These are phyloP conservation scores for Pythium biforme DNA, from an alignment of 352 stramenopile species.

Conservation along the genomic window DNA sequence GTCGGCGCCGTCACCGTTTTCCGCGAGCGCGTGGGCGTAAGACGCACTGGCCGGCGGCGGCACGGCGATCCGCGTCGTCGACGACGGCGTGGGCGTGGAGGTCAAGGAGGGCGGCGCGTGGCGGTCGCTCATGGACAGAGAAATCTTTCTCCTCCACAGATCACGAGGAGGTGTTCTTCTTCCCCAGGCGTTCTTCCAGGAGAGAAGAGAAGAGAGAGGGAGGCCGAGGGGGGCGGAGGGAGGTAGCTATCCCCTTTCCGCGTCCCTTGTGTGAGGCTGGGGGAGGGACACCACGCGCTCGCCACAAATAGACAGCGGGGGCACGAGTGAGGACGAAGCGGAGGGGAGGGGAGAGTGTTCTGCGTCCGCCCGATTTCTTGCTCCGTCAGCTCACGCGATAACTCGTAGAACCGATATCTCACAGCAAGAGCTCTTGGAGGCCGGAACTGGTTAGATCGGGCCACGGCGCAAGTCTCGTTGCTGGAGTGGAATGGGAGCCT, in stretches of 20 bases:
- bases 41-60: neutral
- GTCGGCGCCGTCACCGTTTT: constrained; percentile 17
- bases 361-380: constrained; percentile 2
- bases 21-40: neutral
- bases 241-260: neutral
- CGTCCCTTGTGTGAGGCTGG: neutral
- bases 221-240: neutral
- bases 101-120: constrained; percentile 2
- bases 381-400: constrained; percentile 5
- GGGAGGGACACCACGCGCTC: constrained; percentile 1
- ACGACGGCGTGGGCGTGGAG: constrained; percentile 4
- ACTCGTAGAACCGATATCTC: constrained; percentile 1
- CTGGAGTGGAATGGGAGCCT: neutral
- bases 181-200: neutral
- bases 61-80: neutral
- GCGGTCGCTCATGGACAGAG: constrained; percentile 19
- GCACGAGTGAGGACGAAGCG: neutral
- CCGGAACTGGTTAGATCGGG: too few relatives aligned
- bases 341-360: neutral
- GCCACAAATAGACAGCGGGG: constrained; percentile 6
- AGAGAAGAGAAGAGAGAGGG: neutral
- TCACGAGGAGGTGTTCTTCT: neutral
- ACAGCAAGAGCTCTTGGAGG: neutral
- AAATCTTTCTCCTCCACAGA: constrained; percentile 9
- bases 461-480: neutral